Evolutionary conservation across 2,329 filamentous ascomycete species (phyloP), one percentile per base, ranked within the genome.

Genomic region (Pezicula carpinea): DNA sequence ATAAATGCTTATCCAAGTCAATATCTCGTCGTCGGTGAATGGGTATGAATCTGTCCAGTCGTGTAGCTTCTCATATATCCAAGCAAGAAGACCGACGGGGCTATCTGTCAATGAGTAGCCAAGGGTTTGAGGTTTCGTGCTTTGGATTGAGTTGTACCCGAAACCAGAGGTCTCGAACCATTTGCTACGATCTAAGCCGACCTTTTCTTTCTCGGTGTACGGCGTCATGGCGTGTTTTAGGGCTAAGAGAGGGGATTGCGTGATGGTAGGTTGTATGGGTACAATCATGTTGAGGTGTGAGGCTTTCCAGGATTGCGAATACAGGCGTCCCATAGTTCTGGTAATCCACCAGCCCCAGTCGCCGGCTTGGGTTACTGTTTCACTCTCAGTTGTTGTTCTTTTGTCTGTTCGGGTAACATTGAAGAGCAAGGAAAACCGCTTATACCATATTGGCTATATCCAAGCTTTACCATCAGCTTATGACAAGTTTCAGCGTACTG

Each of bases 51-150:
- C 86, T 0, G 82, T 82, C 87, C 87, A 92, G 55, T 86, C 82
- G 56, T 83, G 79, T 15, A 92, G 69, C 60, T 92, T 92, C 66
- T 92, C 88, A 55, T 86, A 87, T 32, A 92, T 81, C 88, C 88
- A 93, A 0, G 85, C 79, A 1, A 92, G 70, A 3, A 89, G 66
- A 0, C 76, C 85, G 0, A 87, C 76, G 0, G 88, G 88, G 6
- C 76, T 82, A 60, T 91, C 86, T 0, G 77, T 72, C 2, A 91
- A 71, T 0, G 72, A 80, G 57, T 87, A 88, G 0, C 82, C 83
- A 0, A 92, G 59, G 0, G 87, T 92, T 43, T 86, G 79, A 0
- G 87, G 87, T 47, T 82, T 82, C 0, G 83, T 89, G 29, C 66
- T 65, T 58, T 86, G 83, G 43, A 18, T 46, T 6, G 33, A 47